phyloP scores from a whole-genome alignment of 768 basidiomycete species.

The Wakefieldia striispora region DNA sequence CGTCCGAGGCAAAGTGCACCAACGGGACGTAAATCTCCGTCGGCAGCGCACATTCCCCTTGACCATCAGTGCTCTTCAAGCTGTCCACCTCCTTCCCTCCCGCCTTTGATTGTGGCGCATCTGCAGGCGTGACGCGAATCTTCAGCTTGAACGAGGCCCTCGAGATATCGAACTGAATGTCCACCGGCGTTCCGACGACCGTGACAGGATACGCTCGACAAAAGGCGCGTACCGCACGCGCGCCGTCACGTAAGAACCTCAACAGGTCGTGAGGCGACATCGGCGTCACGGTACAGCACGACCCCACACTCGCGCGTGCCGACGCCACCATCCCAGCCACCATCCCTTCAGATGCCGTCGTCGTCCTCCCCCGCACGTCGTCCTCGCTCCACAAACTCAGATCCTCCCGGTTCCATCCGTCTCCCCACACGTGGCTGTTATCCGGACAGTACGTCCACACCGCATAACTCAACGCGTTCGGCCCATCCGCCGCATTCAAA shows the following conservation, averaged over 20 bases:
- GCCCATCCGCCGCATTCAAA: conserved; percentile 73
- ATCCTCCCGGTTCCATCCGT: conserved; percentile 97
- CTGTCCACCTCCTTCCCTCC: neutral
- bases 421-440: conserved; percentile 84
- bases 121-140: conserved; percentile 60
- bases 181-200: conserved; percentile 62
- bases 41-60: conserved; percentile 37
- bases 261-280: conserved; percentile 21
- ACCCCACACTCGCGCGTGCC: neutral
- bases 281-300: neutral
- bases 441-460: conserved; percentile 89
- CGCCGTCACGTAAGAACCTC: conserved; percentile 79
- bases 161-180: conserved; percentile 73
- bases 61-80: conserved; percentile 16
- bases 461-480: conserved; percentile 74
- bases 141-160: conserved; percentile 69
- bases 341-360: no score
- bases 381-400: conserved; percentile 83
- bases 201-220: conserved; percentile 78
- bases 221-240: conserved; percentile 83
- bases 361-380: conserved; percentile 42
- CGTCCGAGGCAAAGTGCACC: conserved; percentile 74
- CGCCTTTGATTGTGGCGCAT: conserved; percentile 34
- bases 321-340: conserved; percentile 6
- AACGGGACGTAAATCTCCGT: conserved; percentile 92